A percentile compares a stretch with the other conserved stretches of the same genome.
Conservation (phyloP, 1,284 basidiomycete species). For the Heterobasidion parviporum region DNA sequence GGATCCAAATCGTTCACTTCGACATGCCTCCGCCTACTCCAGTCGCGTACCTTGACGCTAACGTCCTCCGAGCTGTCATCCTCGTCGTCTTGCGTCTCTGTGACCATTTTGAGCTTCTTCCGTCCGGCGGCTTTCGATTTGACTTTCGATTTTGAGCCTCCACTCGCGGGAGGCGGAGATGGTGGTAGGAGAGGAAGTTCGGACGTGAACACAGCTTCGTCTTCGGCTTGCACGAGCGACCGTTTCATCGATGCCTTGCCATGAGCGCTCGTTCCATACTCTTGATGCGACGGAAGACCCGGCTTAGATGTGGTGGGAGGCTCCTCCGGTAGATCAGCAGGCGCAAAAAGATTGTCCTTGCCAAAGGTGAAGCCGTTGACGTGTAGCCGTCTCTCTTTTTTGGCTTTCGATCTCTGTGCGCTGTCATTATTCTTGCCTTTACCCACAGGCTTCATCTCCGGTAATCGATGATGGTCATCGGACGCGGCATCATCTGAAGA, state of each 20-base stretch:
- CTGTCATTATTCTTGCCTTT: slow-evolving; percentile 5
- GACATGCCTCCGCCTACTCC: slow-evolving; percentile 13
- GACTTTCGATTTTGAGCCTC: slow-evolving; percentile 21
- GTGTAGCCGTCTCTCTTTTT: slow-evolving; percentile 14
- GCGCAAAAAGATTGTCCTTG: slow-evolving; percentile 21
- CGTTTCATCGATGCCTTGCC: slow-evolving; percentile 14
- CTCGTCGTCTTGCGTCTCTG: slow-evolving; percentile 26
- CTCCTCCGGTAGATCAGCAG: slow-evolving; percentile 12
- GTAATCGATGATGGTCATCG: slow-evolving; percentile 14
- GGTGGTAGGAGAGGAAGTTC: slow-evolving; percentile 36
- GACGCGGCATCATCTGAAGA: slow-evolving; percentile 19
- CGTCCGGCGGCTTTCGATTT: slow-evolving; percentile 32
- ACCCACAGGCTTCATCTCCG: slow-evolving; percentile 13
- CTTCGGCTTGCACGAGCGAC: slow-evolving; percentile 7
- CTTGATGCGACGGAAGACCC: not conserved
- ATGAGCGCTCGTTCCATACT: not conserved
- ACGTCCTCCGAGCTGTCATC: slow-evolving; percentile 20
- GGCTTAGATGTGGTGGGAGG: not conserved
- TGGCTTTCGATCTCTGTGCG: slow-evolving; percentile 8
- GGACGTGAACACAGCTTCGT: slow-evolving; percentile 9
- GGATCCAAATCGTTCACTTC: slow-evolving; percentile 3
- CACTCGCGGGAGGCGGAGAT: slow-evolving; percentile 47
- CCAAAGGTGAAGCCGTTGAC: slow-evolving; percentile 19
- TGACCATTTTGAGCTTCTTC: slow-evolving; percentile 32
- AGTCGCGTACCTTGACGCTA: slow-evolving; percentile 23